Base-by-base conservation (phyloP, 73 alveolate genomes). In the Tetrahymena elliotti region DNA sequence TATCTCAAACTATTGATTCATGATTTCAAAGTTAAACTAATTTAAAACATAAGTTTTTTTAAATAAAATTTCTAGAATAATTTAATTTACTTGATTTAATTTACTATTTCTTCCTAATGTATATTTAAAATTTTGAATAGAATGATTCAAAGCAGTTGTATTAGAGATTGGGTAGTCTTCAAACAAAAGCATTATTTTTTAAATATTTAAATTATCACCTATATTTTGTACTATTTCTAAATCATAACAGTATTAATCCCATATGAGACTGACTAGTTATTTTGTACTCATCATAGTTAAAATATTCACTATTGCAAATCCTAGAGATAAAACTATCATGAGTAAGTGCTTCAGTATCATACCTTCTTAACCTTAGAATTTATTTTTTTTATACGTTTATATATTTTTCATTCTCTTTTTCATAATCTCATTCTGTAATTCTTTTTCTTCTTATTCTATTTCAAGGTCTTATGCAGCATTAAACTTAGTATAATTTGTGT, bases 361-460 rank as follows among this genome's bases (percentile, higher is more conserved):
- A 24, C 41, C 92, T 83, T 83, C n/a, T 83, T 94, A 53, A 4
- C 96, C 96, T 94, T 94, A 36, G 37, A 94, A 94, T 37, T 53
- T 94, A 27, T 83, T 94, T 38, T 94, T 40, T 37, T 92, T 83
- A 15, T 94, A 94, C 31, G 24, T 94, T 33, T 94, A 41, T 31
- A 94, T 83, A 83, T 82, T 83, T 94, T 94, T 94, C 24, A 12
- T 83, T 38, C 94, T 83, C 35, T 94, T 94, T 88, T 83, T 83
- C 68, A 34, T 18, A 82, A 40, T 83, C 31, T 83, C 54, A 10
- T 53, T 38, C 10, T 83, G 39, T 22, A 33, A 33, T 41, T 94
- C 96, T 22, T 53, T 93, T 33, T 93, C 96, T 10, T 93, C 96
- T 53, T 83, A 33, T 38, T 68, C 34, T 6, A 53, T 93, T 38